Evolutionary conservation across 495 filamentous ascomycete species (phyloP).

Genomic region (Clavariopsis aquatica): DNA sequence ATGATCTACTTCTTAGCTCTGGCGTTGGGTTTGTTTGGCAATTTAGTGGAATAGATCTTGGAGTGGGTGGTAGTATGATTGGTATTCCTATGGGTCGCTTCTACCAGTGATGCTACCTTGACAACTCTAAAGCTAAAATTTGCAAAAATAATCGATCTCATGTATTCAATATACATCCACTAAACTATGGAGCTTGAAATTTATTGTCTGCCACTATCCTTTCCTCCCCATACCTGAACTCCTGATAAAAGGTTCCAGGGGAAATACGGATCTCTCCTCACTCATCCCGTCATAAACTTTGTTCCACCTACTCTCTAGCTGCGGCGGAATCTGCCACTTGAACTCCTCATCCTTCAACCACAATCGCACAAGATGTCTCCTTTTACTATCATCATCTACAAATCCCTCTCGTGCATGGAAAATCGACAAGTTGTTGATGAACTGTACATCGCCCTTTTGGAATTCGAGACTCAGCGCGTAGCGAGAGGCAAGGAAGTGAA

Average conservation of each 20-base stretch:
- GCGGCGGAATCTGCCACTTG: slow-evolving; percentile 56
- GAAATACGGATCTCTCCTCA: slow-evolving; percentile 57
- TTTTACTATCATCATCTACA: neutral
- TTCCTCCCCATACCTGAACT: slow-evolving; percentile 1
- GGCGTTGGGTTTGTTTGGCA: too few relatives aligned
- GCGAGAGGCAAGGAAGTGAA: slow-evolving; percentile 63
- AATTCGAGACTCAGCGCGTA: slow-evolving; percentile 56
- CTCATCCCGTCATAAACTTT: slow-evolving; percentile 56
- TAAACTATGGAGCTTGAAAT: too few relatives aligned
- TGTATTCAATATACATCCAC: too few relatives aligned
- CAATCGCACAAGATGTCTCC: slow-evolving; percentile 57
- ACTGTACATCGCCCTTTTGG: slow-evolving; percentile 58
- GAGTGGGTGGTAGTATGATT: too few relatives aligned
- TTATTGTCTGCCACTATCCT: too few relatives aligned
- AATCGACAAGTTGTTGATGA: slow-evolving; percentile 55
- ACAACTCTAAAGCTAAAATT: too few relatives aligned
- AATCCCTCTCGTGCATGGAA: slow-evolving; percentile 53
- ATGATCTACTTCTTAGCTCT: too few relatives aligned
- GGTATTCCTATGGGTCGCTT: too few relatives aligned
- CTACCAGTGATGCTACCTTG: too few relatives aligned
- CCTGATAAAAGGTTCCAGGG: slow-evolving; percentile 50
- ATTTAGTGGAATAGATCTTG: too few relatives aligned
- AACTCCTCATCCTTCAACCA: slow-evolving; percentile 61
- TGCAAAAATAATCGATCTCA: too few relatives aligned
- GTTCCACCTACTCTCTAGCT: slow-evolving; percentile 53